Evolutionary conservation across 2,329 filamentous ascomycete genomes (phyloP), one percentile per base, ranked within the genome.

Genomic region (Clonostachys solani): DNA sequence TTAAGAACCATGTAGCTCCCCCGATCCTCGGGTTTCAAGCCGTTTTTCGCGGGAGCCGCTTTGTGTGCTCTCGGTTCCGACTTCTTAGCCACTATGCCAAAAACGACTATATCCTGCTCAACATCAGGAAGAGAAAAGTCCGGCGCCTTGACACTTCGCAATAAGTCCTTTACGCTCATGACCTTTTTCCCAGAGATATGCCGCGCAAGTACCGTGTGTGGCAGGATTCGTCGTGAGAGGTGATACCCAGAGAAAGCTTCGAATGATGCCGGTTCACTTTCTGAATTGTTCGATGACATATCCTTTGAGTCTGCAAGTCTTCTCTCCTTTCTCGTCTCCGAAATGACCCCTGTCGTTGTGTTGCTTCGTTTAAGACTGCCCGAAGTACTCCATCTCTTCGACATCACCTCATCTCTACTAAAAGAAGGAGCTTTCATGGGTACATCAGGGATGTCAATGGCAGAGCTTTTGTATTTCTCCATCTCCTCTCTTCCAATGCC

Each of bases 1-100:
- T 83, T 89, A 51, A 99, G 73, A 2, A 92, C 86, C 88, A 99
- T 96, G 71, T 95, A 99, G 64, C 95, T 96, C 44, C 86, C 86
- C 17, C 78, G 75, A 46, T 84, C 78, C 10, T 80, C 74, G 41
- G 77, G 65, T 50, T 73, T 71, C 33, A 65, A 68, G 6, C 73
- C 69, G 9, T 73, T 71, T 47, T 66, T 66, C 17, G 62, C 68
- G 12, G 65, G 57, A 5, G 64, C 60, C 5, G 72, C 66, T 53
- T 78, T 77, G 60, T 85, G 81, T 2, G 71, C 61, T 38, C 83
- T 84, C 0, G 94, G 91, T 1, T 87, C 83, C 0, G 94, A 96
- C 64, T 97, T 97, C 40, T 84, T 87, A 7, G 89, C 90, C 18
- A 99, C 80, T 49, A 96, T 85, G 9, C 83, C 94, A 58, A 97